Base-by-base conservation (phyloP, 306 rosid genomes). In the Malus asiatica region DNA sequence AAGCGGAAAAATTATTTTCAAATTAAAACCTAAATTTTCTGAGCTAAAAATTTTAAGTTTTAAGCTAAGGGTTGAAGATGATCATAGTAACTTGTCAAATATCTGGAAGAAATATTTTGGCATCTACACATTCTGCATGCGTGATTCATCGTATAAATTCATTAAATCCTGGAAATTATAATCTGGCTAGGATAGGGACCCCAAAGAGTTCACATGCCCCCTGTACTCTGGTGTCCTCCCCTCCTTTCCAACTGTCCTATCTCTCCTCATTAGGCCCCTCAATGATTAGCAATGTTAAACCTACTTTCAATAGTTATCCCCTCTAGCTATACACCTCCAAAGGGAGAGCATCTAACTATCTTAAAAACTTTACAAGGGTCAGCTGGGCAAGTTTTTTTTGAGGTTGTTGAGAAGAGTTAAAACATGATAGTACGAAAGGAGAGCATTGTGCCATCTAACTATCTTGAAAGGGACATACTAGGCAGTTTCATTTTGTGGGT, bases 171-270 rank as follows among this genome's bases (percentile, higher is more conserved):
- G 65, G 80, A 70, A 78, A 75, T 52, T 12, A 40, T 58, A 66
- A 42, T 38, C 52, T 25, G 15, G 8, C 23, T 66, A 75, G 86
- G 88, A 23, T 25, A 70, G 91, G 93, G 89, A 38, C 88, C 91
- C 90, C 55, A 48, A 84, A 73, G 67, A 78, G 84, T 76, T 92
- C 97, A 90, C 93, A 91, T 91, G 93, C 74, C 72, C 74, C 72
- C 45, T 55, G 25, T 53, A 33, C 3, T 11, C 35, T 57, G 58
- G 91, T 80, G 88, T 81, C 74, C 85, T 88, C 89, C 88, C 76
- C 87, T 89, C 83, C 89, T 78, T 66, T 84, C 89, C 91, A 75
- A 83, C 90, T 81, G 88, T 88, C 83, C 66, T 16, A 16, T 51
- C 55, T 51, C 20, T 15, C 55, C 20, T 4, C 64, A 71, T 45